These are phyloP conservation scores for Parvularia atlantis DNA, from an alignment of 78 protist species.

Conservation along the genomic window DNA sequence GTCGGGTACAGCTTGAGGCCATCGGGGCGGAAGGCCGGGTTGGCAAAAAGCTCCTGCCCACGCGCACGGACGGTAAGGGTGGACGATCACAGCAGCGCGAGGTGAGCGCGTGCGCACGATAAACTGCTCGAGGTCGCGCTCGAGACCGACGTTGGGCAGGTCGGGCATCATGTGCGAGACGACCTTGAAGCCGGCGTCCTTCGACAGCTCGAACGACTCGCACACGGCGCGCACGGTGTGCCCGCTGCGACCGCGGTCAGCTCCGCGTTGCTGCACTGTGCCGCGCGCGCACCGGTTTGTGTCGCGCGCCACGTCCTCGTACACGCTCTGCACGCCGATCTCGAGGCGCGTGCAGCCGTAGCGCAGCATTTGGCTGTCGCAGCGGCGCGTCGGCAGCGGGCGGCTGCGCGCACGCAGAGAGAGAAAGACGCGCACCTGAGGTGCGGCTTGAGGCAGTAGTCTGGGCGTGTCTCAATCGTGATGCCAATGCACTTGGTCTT, in stretches of 20 bases:
- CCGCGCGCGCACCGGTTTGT: slow-evolving; percentile 38
- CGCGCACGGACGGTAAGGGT: too few relatives aligned
- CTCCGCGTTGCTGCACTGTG: too few relatives aligned
- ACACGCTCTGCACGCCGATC: slow-evolving; percentile 87
- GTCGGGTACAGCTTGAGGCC: slow-evolving; percentile 94
- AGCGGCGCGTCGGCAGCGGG: too few relatives aligned
- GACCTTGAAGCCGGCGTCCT: slow-evolving; percentile 90
- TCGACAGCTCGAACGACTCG: slow-evolving; percentile 60
- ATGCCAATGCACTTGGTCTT: slow-evolving; percentile 81
- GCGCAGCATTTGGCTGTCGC: neutral
- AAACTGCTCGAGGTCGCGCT: slow-evolving; percentile 52
- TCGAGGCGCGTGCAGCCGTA: slow-evolving; percentile 91
- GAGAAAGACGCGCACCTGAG: too few relatives aligned
- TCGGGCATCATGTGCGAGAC: slow-evolving; percentile 97
- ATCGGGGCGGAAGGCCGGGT: slow-evolving; percentile 83
- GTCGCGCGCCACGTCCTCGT: slow-evolving; percentile 74
- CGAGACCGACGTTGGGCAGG: slow-evolving; percentile 78
- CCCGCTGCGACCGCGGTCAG: slow-evolving; percentile 31
- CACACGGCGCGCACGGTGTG: slow-evolving; percentile 70
- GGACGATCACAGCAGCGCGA: too few relatives aligned
- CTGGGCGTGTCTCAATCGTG: slow-evolving; percentile 96
- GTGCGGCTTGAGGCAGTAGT: slow-evolving; percentile 82
- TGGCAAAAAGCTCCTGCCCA: slow-evolving; percentile 60
- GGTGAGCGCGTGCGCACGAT: neutral
- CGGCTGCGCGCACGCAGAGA: too few relatives aligned